Conservation (phyloP, 176 grass and related monocot species). For the Triticum monococcum region DNA sequence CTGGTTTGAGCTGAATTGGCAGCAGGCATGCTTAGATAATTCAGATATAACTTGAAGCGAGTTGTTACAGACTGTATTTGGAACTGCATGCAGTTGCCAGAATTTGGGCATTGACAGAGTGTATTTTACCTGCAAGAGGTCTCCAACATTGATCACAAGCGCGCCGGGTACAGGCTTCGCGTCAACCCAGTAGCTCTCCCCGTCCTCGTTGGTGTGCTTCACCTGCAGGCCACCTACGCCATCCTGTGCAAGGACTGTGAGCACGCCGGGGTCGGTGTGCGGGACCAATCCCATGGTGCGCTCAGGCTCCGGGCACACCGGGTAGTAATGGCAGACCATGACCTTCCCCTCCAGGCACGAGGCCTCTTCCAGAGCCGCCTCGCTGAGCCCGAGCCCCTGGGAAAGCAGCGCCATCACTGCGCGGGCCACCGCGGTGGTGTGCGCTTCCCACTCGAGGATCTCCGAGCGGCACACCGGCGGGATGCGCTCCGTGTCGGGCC, state of each 20-base stretch:
- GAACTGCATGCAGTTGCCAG: background rate
- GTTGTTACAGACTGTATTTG: background rate
- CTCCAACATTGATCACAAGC: slow-evolving; percentile 82
- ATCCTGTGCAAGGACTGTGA: slow-evolving; percentile 73
- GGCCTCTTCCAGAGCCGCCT: slow-evolving; percentile 26
- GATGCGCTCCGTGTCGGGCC: slow-evolving; percentile 43
- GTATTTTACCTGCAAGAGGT: slow-evolving; percentile 73
- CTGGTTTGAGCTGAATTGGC: background rate
- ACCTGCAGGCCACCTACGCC: slow-evolving; percentile 74
- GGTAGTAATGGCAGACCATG: slow-evolving; percentile 92
- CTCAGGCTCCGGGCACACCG: slow-evolving; percentile 80
- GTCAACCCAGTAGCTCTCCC: slow-evolving; percentile 62
- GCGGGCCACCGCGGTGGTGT: slow-evolving; percentile 39
- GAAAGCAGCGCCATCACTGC: slow-evolving; percentile 53
- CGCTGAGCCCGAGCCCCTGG: slow-evolving; percentile 48
- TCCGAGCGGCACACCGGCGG: slow-evolving; percentile 59
- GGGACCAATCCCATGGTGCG: slow-evolving; percentile 62
- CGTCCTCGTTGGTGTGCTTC: slow-evolving; percentile 46
- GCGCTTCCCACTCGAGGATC: slow-evolving; percentile 54
- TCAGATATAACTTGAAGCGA: background rate
- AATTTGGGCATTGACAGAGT: too few species aligned
- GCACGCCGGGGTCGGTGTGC: slow-evolving; percentile 77
- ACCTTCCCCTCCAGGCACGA: slow-evolving; percentile 55
- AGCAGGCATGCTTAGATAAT: background rate
- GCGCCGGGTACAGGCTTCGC: slow-evolving; percentile 59